A percentile compares a stretch with the other conserved stretches of the same genome.
Evolutionary conservation across 768 basidiomycete species (phyloP).

Genomic region (Collybia sordida): DNA sequence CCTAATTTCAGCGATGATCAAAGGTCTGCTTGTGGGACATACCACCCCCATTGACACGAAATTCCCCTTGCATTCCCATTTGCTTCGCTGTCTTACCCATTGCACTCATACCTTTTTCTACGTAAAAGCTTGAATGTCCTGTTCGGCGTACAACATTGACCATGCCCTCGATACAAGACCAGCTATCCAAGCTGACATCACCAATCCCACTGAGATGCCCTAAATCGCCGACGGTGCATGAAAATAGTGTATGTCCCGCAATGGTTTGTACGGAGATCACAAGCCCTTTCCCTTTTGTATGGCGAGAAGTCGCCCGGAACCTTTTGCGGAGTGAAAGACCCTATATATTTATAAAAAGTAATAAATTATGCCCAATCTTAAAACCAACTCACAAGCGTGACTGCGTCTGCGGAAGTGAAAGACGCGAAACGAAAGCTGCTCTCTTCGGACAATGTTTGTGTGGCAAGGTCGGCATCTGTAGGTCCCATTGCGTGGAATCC

Average conservation of each 20-base stretch:
- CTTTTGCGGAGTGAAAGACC: slow-evolving; percentile 80
- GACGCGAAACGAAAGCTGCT: slow-evolving; percentile 66
- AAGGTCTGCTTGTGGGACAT: slow-evolving; percentile 23
- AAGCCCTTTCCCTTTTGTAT: slow-evolving; percentile 76
- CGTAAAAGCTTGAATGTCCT: slow-evolving; percentile 83
- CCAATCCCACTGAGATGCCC: slow-evolving; percentile 64
- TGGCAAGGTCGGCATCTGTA: slow-evolving; percentile 72
- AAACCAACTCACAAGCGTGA: slow-evolving; percentile 56
- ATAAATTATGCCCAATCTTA: slow-evolving; percentile 1
- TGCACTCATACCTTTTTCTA: slow-evolving; percentile 84
- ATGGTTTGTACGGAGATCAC: slow-evolving; percentile 80
- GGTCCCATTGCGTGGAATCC: slow-evolving; percentile 62
- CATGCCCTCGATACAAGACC: slow-evolving; percentile 79
- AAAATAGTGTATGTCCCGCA: slow-evolving; percentile 75
- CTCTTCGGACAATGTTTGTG: slow-evolving; percentile 71
- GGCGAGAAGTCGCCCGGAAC: slow-evolving; percentile 71
- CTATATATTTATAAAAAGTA: slow-evolving; percentile 20
- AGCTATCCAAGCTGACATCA: slow-evolving; percentile 80
- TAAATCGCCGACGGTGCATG: slow-evolving; percentile 82
- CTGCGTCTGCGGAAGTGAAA: slow-evolving; percentile 76
- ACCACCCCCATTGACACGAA: slow-evolving; percentile 77
- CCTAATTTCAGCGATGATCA: background rate
- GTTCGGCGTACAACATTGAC: slow-evolving; percentile 75
- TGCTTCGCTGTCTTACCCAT: slow-evolving; percentile 78
- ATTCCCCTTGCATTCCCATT: slow-evolving; percentile 66